Percentiles rank a stretch among this genome's conserved stretches.
These are phyloP conservation scores for Colletotrichum lupini DNA, from an alignment of 2,329 filamentous ascomycete species.

Conservation along the genomic window DNA sequence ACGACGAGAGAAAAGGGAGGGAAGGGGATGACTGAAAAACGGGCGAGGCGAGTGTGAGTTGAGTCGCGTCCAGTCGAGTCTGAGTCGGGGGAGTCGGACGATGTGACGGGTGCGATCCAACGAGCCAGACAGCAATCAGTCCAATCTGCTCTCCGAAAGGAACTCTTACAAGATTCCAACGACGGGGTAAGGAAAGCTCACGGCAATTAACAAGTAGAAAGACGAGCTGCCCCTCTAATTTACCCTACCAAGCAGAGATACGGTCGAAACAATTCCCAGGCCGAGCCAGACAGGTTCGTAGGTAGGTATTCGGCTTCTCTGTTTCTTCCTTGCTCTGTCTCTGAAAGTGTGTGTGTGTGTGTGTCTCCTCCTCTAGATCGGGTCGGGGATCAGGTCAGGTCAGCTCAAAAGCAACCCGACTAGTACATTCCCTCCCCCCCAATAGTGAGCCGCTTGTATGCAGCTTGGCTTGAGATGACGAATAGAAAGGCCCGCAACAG, in stretches of 20 bases:
- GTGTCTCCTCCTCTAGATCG: background rate
- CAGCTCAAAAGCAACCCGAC: background rate
- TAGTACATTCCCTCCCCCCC: background rate
- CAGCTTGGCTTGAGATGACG: conserved; percentile 4
- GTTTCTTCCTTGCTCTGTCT: background rate
- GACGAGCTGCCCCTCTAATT: background rate
- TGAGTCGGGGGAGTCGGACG: background rate
- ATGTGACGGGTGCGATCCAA: background rate
- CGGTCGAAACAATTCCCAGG: no score
- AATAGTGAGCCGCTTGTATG: background rate
- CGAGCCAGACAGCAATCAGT: conserved; percentile 1
- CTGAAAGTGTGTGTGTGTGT: background rate
- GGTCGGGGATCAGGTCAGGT: background rate
- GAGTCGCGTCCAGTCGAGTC: background rate
- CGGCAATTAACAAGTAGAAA: conserved; percentile 5
- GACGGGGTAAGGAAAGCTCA: background rate
- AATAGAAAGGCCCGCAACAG: conserved; percentile 7
- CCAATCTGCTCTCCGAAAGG: background rate
- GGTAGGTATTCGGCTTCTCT: background rate
- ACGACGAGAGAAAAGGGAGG: conserved; percentile 1
- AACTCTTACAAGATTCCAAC: background rate
- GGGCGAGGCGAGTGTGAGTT: background rate
- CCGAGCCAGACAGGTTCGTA: background rate
- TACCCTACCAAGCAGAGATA: no score
- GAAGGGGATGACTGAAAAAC: background rate